A percentile compares a stretch with the other conserved stretches of the same genome.
Evolutionary conservation across 257 asterid species (phyloP).

Genomic region (Dorcoceras hygrometricum): DNA sequence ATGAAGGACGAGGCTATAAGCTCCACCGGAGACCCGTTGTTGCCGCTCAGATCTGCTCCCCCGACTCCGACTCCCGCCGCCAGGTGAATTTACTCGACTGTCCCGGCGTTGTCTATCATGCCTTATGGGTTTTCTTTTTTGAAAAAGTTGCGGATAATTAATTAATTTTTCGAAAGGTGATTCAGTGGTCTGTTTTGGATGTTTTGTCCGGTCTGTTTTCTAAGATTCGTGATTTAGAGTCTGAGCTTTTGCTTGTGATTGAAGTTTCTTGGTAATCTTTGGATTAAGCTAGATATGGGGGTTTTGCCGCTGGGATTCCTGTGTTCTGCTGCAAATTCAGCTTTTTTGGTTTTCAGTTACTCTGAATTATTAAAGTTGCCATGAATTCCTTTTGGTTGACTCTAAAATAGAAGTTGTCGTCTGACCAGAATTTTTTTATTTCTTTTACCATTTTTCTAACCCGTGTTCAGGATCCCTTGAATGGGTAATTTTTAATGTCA

Average conservation of each 20-base stretch:
- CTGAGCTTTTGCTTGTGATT: conserved; percentile 24
- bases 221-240: background rate
- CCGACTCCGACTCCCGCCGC: conserved; percentile 86
- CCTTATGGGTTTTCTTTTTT: conserved; percentile 5
- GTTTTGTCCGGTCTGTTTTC: conserved; percentile 11
- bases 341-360: background rate
- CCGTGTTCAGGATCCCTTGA: background rate
- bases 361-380: background rate
- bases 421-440: conserved; percentile 10
- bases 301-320: background rate
- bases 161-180: conserved; percentile 17
- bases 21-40: conserved; percentile 76
- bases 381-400: conserved; percentile 12
- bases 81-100: conserved; percentile 46
- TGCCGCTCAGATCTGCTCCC: conserved; percentile 78
- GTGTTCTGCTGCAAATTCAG: conserved; percentile 8
- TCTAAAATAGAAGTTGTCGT: background rate
- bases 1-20: conserved; percentile 96
- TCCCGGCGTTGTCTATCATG: conserved; percentile 8
- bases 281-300: conserved; percentile 3
- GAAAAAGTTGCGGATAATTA: background rate
- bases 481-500: background rate
- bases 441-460: background rate
- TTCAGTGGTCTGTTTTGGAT: conserved; percentile 13
- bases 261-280: conserved; percentile 8